A percentile compares a stretch with the other conserved stretches of the same genome.
phyloP scores from a whole-genome alignment of 805 yeast genomes.

The Candida schatavii region DNA sequence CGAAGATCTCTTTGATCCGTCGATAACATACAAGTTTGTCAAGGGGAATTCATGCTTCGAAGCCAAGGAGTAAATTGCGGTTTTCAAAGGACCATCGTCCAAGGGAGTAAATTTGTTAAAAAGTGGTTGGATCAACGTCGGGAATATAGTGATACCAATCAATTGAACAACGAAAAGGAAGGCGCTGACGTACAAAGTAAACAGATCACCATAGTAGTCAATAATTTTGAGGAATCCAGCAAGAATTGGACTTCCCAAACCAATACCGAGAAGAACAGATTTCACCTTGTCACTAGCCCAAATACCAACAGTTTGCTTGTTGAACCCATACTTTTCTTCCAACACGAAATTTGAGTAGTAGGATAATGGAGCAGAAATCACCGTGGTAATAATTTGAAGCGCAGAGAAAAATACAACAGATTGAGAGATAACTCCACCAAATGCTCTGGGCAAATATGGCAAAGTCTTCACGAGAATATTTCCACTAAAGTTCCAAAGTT shows the following conservation, averaged over 20 bases:
- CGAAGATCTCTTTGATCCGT: conserved; percentile 94
- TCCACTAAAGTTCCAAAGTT: conserved; percentile 50
- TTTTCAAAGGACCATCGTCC: conserved; percentile 83
- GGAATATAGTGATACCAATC: conserved; percentile 70
- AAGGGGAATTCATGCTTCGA: conserved; percentile 77
- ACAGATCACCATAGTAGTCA: conserved; percentile 73
- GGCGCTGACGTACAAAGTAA: conserved; percentile 75
- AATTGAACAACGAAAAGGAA: conserved; percentile 72
- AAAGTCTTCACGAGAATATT: conserved; percentile 55
- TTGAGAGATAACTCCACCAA: conserved; percentile 64
- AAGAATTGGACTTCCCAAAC: conserved; percentile 68
- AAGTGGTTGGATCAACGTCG: conserved; percentile 85
- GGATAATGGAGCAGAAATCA: conserved; percentile 63
- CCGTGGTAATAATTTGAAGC: conserved; percentile 48
- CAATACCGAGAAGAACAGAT: conserved; percentile 48
- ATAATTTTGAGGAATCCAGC: conserved; percentile 79
- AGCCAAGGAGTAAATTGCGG: conserved; percentile 79
- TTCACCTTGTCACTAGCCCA: conserved; percentile 78
- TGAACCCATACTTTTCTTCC: conserved; percentile 92
- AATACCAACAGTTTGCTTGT: conserved; percentile 70
- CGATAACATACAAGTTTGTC: conserved; percentile 80
- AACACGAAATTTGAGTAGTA: conserved; percentile 81
- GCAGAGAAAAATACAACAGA: conserved; percentile 61
- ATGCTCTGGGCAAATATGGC: conserved; percentile 31
- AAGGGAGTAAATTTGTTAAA: conserved; percentile 90